Evolutionary conservation across 805 yeast species (phyloP).

Genomic region (Zygoascus tannicola): DNA sequence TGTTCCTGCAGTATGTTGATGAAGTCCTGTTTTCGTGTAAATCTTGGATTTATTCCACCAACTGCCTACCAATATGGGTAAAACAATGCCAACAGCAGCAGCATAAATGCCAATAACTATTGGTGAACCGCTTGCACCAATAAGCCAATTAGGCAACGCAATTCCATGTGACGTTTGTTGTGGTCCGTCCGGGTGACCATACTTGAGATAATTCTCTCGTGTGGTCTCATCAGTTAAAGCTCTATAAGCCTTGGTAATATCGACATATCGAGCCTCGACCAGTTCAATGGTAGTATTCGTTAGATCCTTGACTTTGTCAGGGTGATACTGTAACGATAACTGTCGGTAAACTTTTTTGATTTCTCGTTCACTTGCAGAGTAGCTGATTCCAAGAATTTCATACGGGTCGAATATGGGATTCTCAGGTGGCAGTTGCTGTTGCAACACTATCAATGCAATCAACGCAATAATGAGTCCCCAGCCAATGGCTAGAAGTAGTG

Average conservation of each 20-base stretch:
- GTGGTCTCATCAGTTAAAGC: conserved; percentile 86
- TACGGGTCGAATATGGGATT: conserved; percentile 72
- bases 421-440: conserved; percentile 26
- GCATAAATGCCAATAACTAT: conserved; percentile 59
- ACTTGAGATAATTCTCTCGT: conserved; percentile 70
- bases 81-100: conserved; percentile 58
- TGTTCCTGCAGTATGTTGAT: conserved; percentile 70
- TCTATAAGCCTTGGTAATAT: conserved; percentile 85
- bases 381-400: conserved; percentile 66
- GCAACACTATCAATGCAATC: conserved; percentile 28
- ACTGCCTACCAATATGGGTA: conserved; percentile 70
- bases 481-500: conserved; percentile 38
- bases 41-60: conserved; percentile 88
- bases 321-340: conserved; percentile 81
- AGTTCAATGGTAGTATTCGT: conserved; percentile 47
- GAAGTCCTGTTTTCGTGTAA: conserved; percentile 74
- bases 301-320: conserved; percentile 71
- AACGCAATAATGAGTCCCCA: conserved; percentile 50
- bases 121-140: conserved; percentile 71
- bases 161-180: conserved; percentile 85
- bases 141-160: conserved; percentile 85
- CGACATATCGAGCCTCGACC: conserved; percentile 69
- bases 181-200: conserved; percentile 98
- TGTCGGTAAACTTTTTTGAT: conserved; percentile 78
- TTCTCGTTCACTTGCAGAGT: conserved; percentile 61